Evolutionary conservation across 1,139 yeast species (phyloP).

Genomic region (Eremothecium gossypii): DNA sequence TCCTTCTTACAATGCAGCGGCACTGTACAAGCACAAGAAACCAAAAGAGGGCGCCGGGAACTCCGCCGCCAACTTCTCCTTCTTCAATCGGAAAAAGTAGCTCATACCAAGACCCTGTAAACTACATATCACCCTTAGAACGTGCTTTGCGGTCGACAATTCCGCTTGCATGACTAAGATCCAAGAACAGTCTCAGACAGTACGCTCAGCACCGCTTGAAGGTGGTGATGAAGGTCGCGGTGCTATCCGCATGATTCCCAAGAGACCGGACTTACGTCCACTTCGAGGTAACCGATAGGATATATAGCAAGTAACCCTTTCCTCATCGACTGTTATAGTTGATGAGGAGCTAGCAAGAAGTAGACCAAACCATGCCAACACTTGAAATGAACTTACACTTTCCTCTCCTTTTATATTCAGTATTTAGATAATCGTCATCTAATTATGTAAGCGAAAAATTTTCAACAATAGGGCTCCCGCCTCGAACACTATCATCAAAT

Average conservation of each 20-base stretch:
- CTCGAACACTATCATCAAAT: not conserved
- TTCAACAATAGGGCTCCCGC: not conserved
- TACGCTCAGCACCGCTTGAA: slow-evolving; percentile 13
- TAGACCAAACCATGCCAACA: not conserved
- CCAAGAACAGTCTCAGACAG: slow-evolving; percentile 13
- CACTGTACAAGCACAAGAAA: not conserved
- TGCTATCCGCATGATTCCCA: slow-evolving; percentile 13
- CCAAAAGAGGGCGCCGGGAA: not conserved
- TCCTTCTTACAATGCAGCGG: not conserved
- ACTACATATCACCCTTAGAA: too few relatives aligned
- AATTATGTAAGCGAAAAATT: slow-evolving; percentile 1
- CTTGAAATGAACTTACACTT: not conserved
- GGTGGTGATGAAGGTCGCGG: slow-evolving; percentile 12
- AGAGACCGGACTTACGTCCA: slow-evolving; percentile 2
- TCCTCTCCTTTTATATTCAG: not conserved
- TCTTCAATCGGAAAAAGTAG: not conserved
- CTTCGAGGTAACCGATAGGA: slow-evolving; percentile 1
- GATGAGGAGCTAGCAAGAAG: slow-evolving; percentile 8
- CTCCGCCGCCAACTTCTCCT: not conserved
- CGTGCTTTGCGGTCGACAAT: too few relatives aligned
- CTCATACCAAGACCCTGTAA: not conserved
- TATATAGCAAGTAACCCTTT: slow-evolving; percentile 10
- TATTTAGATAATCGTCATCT: not conserved
- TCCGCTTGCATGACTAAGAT: too few relatives aligned
- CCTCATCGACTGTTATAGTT: slow-evolving; percentile 18